These are phyloP conservation scores for Collybia nuda DNA, from an alignment of 768 basidiomycete genomes.

Conservation along the genomic window DNA sequence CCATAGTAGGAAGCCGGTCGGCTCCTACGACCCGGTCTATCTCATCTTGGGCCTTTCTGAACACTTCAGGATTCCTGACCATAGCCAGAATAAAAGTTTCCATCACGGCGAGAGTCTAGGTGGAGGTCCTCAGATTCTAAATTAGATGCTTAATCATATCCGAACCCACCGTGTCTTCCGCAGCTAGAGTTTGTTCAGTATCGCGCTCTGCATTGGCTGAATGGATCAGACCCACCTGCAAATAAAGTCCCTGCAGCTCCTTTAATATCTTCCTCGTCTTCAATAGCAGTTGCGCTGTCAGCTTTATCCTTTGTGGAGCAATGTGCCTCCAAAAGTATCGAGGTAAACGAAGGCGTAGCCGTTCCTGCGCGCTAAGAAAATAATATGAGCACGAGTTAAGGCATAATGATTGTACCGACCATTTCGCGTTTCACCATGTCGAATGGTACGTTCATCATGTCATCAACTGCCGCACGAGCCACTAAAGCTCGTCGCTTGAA, in stretches of 20 bases:
- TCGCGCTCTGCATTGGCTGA: neutral
- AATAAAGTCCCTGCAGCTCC: slow-evolving; percentile 55
- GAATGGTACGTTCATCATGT: slow-evolving; percentile 51
- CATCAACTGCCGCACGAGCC: slow-evolving; percentile 42
- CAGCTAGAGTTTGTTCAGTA: slow-evolving; percentile 23
- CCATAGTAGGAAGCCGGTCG: slow-evolving; percentile 45
- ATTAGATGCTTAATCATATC: neutral
- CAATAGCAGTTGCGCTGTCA: slow-evolving; percentile 30
- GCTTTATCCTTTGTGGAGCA: slow-evolving; percentile 19
- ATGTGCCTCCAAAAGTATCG: slow-evolving; percentile 40
- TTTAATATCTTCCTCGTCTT: slow-evolving; percentile 54
- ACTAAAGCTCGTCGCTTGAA: slow-evolving; percentile 46
- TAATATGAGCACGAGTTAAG: slow-evolving; percentile 6
- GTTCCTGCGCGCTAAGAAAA: slow-evolving; percentile 37
- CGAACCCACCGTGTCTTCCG: slow-evolving; percentile 35
- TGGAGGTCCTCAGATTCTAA: neutral
- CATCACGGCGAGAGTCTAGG: slow-evolving; percentile 50
- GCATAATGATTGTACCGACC: slow-evolving; percentile 26
- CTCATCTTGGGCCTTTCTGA: slow-evolving; percentile 48
- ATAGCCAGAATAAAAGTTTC: slow-evolving; percentile 54
- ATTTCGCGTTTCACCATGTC: slow-evolving; percentile 48
- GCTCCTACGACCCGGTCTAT: slow-evolving; percentile 46
- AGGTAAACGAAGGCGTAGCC: slow-evolving; percentile 44
- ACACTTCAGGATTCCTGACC: slow-evolving; percentile 50
- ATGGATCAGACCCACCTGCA: slow-evolving; percentile 33